Evolutionary conservation across 441 rosid species (phyloP).

Genomic region (Arabidopsis hybrid): DNA sequence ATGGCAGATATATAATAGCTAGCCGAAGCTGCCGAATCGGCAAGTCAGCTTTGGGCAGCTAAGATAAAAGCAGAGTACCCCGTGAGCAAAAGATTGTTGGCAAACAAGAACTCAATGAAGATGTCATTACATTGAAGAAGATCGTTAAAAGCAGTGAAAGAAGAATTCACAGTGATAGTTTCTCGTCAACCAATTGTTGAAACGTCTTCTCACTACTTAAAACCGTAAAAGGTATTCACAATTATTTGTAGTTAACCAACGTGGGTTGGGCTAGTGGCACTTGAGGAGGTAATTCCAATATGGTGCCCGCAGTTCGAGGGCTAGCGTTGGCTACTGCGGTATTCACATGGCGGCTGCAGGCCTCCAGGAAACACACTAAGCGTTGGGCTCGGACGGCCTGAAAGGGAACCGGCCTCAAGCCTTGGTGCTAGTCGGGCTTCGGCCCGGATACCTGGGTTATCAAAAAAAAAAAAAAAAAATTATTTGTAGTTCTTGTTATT

Average conservation of each 20-base stretch:
- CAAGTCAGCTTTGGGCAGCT: constrained; percentile 63
- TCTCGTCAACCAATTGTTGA: constrained; percentile 48
- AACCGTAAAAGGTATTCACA: constrained; percentile 1
- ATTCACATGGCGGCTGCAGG: no score
- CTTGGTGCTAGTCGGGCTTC: no score
- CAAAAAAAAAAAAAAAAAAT: no score
- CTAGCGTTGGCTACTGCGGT: no score
- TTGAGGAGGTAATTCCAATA: no score
- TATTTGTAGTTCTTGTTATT: constrained; percentile 14
- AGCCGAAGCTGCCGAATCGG: constrained; percentile 58
- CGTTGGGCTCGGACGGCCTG: no score
- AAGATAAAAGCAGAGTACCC: constrained; percentile 64
- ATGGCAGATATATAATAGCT: constrained; percentile 65
- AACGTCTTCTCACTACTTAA: neutral
- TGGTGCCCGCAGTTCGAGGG: no score
- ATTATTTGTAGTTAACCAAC: neutral
- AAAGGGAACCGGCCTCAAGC: no score
- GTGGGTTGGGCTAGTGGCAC: no score
- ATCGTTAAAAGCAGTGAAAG: constrained; percentile 55
- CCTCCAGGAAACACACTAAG: no score
- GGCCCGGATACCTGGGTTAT: no score
- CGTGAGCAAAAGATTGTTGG: constrained; percentile 59
- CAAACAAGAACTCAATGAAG: constrained; percentile 60
- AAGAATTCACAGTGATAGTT: constrained; percentile 48
- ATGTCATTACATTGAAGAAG: constrained; percentile 59